Conservation (phyloP, 805 yeast genomes). For the Ogataea neopini region DNA sequence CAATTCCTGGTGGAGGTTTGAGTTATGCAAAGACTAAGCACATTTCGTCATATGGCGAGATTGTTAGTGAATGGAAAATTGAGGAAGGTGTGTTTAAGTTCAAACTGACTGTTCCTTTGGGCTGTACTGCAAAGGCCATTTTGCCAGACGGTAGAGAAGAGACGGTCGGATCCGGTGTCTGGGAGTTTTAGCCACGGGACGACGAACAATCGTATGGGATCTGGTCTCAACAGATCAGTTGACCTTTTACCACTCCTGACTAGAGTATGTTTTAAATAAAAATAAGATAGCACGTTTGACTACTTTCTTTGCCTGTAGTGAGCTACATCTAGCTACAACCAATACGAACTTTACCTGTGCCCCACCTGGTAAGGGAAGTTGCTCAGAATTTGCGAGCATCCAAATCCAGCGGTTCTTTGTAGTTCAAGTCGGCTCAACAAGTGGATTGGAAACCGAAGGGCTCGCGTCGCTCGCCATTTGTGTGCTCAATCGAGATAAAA, state of each 20-base stretch:
- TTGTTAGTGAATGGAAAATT: slow-evolving; percentile 15
- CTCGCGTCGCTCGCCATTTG: not conserved
- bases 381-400: too few relatives aligned
- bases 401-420: too few relatives aligned
- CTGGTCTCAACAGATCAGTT: too few relatives aligned
- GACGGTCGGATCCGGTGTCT: slow-evolving; percentile 17
- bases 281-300: too few relatives aligned
- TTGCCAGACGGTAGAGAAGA: slow-evolving; percentile 16
- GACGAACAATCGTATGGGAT: not conserved
- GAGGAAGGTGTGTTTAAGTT: slow-evolving; percentile 11
- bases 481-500: not conserved
- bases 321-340: too few relatives aligned
- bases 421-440: too few relatives aligned
- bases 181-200: not conserved
- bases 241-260: too few relatives aligned
- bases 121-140: slow-evolving; percentile 10
- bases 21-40: slow-evolving; percentile 13
- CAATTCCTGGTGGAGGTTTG: slow-evolving; percentile 17
- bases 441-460: too few relatives aligned
- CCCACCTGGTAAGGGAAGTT: too few relatives aligned
- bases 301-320: too few relatives aligned
- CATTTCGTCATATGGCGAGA: slow-evolving; percentile 14
- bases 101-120: slow-evolving; percentile 15
- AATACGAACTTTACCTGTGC: too few relatives aligned
- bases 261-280: too few relatives aligned